phyloP scores from a whole-genome alignment of 2,329 filamentous ascomycete genomes.

The Acrocalymma vagum region DNA sequence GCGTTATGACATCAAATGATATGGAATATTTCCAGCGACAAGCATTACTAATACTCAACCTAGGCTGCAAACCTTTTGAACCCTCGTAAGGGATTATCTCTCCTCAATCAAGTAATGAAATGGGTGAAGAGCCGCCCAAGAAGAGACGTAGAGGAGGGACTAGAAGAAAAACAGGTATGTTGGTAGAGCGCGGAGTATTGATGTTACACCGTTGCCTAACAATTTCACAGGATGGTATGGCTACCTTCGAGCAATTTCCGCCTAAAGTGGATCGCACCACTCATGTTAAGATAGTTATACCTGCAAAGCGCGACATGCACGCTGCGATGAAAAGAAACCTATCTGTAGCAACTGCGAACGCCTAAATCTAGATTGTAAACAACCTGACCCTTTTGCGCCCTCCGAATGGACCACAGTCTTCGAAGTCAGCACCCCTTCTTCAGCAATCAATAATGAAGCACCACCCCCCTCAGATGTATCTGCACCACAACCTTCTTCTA shows the following conservation, averaged over 20 bases:
- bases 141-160: slow-evolving; percentile 37
- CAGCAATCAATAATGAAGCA: slow-evolving; percentile 10
- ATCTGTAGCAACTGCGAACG: slow-evolving; percentile 42
- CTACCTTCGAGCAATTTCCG: not conserved
- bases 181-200: not conserved
- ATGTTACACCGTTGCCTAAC: slow-evolving; percentile 9
- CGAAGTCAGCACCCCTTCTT: not conserved
- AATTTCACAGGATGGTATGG: slow-evolving; percentile 24
- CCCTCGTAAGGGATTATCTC: no score
- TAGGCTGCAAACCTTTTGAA: no score
- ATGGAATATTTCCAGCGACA: no score
- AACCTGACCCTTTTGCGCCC: slow-evolving; percentile 27
- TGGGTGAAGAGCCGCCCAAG: slow-evolving; percentile 16
- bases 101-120: no score
- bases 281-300: slow-evolving; percentile 31
- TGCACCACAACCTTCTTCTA: slow-evolving; percentile 11
- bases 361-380: slow-evolving; percentile 36
- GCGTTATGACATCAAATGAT: no score
- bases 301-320: slow-evolving; percentile 43
- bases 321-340: slow-evolving; percentile 45
- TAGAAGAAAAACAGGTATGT: slow-evolving; percentile 34
- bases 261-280: not conserved
- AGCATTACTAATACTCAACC: no score
- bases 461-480: slow-evolving; percentile 1
- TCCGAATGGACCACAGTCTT: slow-evolving; percentile 18